Base-by-base conservation (phyloP, 2,329 filamentous ascomycete species). In the Paecilomyces sp. region DNA sequence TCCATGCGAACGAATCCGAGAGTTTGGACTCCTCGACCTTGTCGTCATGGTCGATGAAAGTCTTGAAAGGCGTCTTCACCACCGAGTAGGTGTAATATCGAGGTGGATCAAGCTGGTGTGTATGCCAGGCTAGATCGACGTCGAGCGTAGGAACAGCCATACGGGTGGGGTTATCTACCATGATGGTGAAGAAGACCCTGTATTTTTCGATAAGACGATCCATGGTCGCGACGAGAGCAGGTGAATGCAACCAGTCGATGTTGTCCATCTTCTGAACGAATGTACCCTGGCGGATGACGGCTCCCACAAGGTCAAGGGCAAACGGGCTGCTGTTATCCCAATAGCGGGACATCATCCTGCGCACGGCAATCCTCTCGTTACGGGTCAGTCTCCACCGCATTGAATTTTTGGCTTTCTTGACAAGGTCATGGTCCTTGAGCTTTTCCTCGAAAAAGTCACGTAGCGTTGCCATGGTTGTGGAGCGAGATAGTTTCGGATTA, bases 21-120 rank as follows among this genome's bases (percentile, higher is more conserved):
- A 95, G 81, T 55, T 80, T 81, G 13, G 76, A 77, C 67, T 92
- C 88, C 55, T 87, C 85, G 24, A 95, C 85, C 74, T 93, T 93
- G 78, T 95, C 91, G 71, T 94, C 88, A 68, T 95, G 91, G 68
- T 92, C 86, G 65, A 93, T 83, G 68, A 91, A 90, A 55, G 81
- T 84, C 1, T 61, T 61, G 0, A 67, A 11, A 33, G 31, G 68
- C 5, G 80, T 81, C 24, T 71, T 70, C 0, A 56, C 58, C 1
- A 80, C 69, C 1, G 83, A 87, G 69, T 83, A 87, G 2, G 70
- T 61, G 66, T 85, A 88, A 74, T 94, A 94, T 3, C 76, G 68
- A 2, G 70, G 67, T 0, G 90, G 88, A 8, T 77, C 83, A 2
- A 93, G 83, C 70, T 93, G 88, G 67, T 93, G 89, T 0, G 89